Evolutionary conservation across 1,284 basidiomycete species (phyloP).

Genomic region (Ganoderma sinense): DNA sequence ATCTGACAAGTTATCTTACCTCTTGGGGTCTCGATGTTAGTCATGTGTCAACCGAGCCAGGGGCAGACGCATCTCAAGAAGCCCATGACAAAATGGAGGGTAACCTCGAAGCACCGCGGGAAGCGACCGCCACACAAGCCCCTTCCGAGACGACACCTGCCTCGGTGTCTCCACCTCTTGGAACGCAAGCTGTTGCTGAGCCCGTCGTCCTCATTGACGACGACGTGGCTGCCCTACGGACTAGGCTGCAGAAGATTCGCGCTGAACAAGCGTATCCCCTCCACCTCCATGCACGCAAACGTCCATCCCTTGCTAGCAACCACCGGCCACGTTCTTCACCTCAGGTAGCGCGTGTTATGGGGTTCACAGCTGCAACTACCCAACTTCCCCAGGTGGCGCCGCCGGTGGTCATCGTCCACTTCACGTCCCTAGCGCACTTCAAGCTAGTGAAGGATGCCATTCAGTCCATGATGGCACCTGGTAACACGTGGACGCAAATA

Average conservation of each 20-base stretch:
- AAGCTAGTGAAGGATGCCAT: conserved; percentile 88
- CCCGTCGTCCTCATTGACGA: conserved; percentile 91
- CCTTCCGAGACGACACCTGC: conserved; percentile 20
- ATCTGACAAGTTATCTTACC: conserved; percentile 91
- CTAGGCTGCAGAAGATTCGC: conserved; percentile 71
- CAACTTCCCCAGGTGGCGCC: conserved; percentile 38
- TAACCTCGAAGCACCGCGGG: conserved; percentile 23
- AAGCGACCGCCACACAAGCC: conserved; percentile 13
- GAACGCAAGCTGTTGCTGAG: conserved; percentile 29
- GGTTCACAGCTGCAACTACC: conserved; percentile 38
- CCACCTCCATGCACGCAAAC: conserved; percentile 60
- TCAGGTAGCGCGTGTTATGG: conserved; percentile 69
- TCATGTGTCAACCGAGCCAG: conserved; percentile 75
- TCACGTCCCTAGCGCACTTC: conserved; percentile 90
- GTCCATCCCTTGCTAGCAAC: conserved; percentile 73
- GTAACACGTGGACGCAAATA: conserved; percentile 46
- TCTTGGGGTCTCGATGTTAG: conserved; percentile 94
- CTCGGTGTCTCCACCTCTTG: conserved; percentile 20
- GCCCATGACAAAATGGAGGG: conserved; percentile 22
- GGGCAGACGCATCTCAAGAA: conserved; percentile 48
- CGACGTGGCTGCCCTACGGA: conserved; percentile 78
- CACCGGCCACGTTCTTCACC: conserved; percentile 83
- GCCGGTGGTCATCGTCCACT: conserved; percentile 80
- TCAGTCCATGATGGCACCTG: conserved; percentile 67
- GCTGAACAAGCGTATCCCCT: conserved; percentile 59